phyloP scores from a whole-genome alignment of 1,139 yeast species.

The Diutina scorzettiae region DNA sequence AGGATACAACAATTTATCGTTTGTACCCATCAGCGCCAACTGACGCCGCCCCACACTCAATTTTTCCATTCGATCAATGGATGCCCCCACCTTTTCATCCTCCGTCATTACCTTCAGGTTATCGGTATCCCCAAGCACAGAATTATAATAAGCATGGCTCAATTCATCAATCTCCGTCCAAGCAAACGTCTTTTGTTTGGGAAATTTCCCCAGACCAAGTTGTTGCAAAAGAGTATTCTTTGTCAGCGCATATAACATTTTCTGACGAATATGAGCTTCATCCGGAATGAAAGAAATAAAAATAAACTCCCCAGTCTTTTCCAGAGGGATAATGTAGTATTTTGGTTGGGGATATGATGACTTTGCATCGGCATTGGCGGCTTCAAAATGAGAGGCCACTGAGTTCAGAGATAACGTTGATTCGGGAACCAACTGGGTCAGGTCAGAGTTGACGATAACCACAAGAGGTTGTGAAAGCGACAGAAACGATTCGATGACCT shows the following conservation, averaged over 20 bases:
- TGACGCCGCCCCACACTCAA: slow-evolving; percentile 14
- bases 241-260: slow-evolving; percentile 91
- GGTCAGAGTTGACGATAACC: slow-evolving; percentile 32
- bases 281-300: slow-evolving; percentile 87
- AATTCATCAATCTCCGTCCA: slow-evolving; percentile 55
- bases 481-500: slow-evolving; percentile 25
- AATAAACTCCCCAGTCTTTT: slow-evolving; percentile 20
- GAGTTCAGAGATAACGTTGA: slow-evolving; percentile 18
- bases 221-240: slow-evolving; percentile 64
- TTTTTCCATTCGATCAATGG: slow-evolving; percentile 29
- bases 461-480: slow-evolving; percentile 16
- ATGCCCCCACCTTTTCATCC: slow-evolving; percentile 43
- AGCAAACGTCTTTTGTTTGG: slow-evolving; percentile 36
- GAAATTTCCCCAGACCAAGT: slow-evolving; percentile 55
- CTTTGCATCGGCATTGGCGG: slow-evolving; percentile 8
- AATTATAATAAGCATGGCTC: slow-evolving; percentile 34
- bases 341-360: slow-evolving; percentile 34
- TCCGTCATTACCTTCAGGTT: slow-evolving; percentile 33
- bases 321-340: slow-evolving; percentile 33
- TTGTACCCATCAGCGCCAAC: slow-evolving; percentile 17
- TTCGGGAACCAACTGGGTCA: slow-evolving; percentile 33
- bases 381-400: slow-evolving; percentile 7
- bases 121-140: slow-evolving; percentile 21
- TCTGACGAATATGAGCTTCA: slow-evolving; percentile 63
- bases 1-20: slow-evolving; percentile 16